phyloP scores from a whole-genome alignment of 768 basidiomycete species.

The Cystobasidium ongulense region DNA sequence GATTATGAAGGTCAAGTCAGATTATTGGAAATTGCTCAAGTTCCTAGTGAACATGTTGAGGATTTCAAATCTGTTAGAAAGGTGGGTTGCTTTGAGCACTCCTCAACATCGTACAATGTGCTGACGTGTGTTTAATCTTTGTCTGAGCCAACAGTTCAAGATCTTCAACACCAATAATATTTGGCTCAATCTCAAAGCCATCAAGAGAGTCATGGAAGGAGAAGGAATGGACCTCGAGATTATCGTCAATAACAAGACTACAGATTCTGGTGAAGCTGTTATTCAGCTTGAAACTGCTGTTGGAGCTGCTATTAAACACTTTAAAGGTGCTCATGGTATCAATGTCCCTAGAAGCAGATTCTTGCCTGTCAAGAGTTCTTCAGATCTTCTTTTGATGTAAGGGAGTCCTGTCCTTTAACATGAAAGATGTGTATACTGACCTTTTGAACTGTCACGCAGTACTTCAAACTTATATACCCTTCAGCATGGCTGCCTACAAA shows the following conservation, averaged over 20 bases:
- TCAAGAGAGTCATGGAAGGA: constrained; percentile 80
- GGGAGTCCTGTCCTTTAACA: background rate
- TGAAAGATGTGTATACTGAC: constrained; percentile 14
- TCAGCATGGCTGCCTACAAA: constrained; percentile 74
- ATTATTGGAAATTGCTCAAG: constrained; percentile 87
- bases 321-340: constrained; percentile 81
- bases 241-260: constrained; percentile 72
- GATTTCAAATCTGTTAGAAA: constrained; percentile 83
- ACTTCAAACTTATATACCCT: constrained; percentile 89
- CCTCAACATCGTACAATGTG: constrained; percentile 44
- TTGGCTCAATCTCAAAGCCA: constrained; percentile 54
- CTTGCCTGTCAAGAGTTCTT: constrained; percentile 65
- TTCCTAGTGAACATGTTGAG: constrained; percentile 83
- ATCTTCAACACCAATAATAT: constrained; percentile 58
- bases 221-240: constrained; percentile 85
- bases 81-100: constrained; percentile 84
- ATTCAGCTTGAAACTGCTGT: constrained; percentile 87
- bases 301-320: constrained; percentile 86
- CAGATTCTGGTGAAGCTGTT: constrained; percentile 75
- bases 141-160: constrained; percentile 63
- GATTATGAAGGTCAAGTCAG: constrained; percentile 62
- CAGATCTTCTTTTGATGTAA: constrained; percentile 49
- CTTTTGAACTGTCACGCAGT: constrained; percentile 45
- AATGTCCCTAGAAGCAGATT: constrained; percentile 91
- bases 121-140: background rate